phyloP scores from a whole-genome alignment of 805 yeast species.

The Torulaspora franciscae region DNA sequence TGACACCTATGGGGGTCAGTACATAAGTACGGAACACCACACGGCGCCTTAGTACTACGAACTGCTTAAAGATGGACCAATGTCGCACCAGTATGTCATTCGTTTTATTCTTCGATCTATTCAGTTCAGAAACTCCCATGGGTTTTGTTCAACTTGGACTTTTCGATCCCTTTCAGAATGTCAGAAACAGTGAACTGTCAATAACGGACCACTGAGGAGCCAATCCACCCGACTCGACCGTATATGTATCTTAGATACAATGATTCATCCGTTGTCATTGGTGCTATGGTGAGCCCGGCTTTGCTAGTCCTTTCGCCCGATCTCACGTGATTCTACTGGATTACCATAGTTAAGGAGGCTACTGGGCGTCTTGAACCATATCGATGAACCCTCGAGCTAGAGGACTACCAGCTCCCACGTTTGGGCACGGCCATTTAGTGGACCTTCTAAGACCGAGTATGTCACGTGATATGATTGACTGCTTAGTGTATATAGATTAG shows the following conservation, averaged over 20 bases:
- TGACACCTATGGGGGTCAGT: conserved; percentile 19
- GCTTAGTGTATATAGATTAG: too few relatives aligned
- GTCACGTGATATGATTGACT: too few relatives aligned
- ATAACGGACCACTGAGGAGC: background rate
- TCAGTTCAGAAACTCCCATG: background rate
- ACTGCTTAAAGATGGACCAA: conserved; percentile 14
- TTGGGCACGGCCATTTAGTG: too few relatives aligned
- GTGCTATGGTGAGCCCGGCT: background rate
- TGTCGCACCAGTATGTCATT: conserved; percentile 7
- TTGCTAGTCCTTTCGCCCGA: background rate
- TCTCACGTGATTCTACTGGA: background rate
- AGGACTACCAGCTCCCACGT: too few relatives aligned
- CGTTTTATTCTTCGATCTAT: background rate
- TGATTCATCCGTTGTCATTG: background rate
- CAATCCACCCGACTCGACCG: background rate
- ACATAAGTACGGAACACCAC: conserved; percentile 18
- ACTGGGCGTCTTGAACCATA: too few relatives aligned
- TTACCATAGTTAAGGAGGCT: too few relatives aligned
- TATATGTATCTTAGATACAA: background rate
- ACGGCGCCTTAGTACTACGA: conserved; percentile 8
- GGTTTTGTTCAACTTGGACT: background rate
- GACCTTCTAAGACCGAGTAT: too few relatives aligned
- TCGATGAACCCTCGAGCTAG: too few relatives aligned
- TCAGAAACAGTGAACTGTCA: background rate
- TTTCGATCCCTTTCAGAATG: background rate